Base-by-base conservation (phyloP, 768 basidiomycete species). In the Suillus americanus region DNA sequence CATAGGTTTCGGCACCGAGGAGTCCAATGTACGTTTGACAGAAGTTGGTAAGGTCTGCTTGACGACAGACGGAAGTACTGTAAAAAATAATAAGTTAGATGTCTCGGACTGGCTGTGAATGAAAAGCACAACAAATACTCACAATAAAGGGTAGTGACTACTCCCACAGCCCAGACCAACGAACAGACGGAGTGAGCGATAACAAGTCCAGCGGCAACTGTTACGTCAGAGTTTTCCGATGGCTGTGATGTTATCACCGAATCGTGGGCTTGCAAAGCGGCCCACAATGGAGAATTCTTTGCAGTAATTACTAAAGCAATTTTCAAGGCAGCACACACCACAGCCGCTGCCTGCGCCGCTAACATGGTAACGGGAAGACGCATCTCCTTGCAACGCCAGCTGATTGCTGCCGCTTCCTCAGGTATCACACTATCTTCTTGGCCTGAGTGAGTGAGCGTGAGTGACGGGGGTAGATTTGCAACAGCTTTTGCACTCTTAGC, bases 81-180 rank as follows among this genome's bases (percentile, higher is more conserved):
- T 56, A 59, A 41, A 30, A 30, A 41, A 59, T 25, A 20, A 41
- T 41, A 40, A 25, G 23, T 28, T 40, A 20, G 5, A 28, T 41
- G 25, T 40, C 28, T 59, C 25, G 5, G 12, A 59, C 57, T 18
- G n/a, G 5, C 9, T 25, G 9, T 25, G 23, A 9, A 25, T 25
- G 4, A 7, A 40, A 28, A 25, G 25, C 1, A 10, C 10, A 3
- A 20, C 28, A 33, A 38, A n/a, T 1, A 25, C 74, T 71, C 55
- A 75, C 74, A 51, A 38, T 72, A 71, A 62, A 75, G 61, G 51
- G 63, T 48, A 13, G 46, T 61, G 54, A 77, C 55, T 4, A 64
- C 38, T 5, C 62, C 48, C 3, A 73, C 53, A 23, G 69, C 72
- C 74, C 75, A 77, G 35, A 74, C 8, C 2, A 74, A 28, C 1